Base-by-base conservation (phyloP, 768 basidiomycete genomes). In the Tricholoma matsutake region DNA sequence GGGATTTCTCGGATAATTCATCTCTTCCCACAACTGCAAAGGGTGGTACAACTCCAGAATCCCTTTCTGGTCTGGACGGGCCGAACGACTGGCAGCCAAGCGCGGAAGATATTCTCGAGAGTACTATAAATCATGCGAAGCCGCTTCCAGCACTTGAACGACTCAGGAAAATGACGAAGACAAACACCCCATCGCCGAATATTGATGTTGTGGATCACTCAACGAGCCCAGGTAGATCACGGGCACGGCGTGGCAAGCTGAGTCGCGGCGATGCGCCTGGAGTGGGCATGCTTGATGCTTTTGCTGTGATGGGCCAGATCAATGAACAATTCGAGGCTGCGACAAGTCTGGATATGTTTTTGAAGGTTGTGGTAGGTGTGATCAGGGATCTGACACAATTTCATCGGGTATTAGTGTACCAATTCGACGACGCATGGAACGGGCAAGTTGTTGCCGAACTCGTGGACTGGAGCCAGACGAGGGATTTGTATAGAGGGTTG, bases 301-400 rank as follows among this genome's bases (percentile, higher is more conserved):
- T 94, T 62, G 85, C 86, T 0, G 83, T 92, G 7, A 83, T 92
- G 68, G 80, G 84, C 13, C 89, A 92, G 71, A 87, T 92, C 67
- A 92, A 91, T 71, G 89, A 93, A 62, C 91, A 93, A 59, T 80
- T 92, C 3, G 85, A 85, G 1, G 77, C 79, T 14, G 86, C 89
- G 13, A 75, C 81, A 1, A 86, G 89, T 64, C 69, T 93, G 59
- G 83, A 88, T 18, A 78, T 77, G 28, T 91, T 91, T 70, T 73
- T 92, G 67, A 86, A 92, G 67, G 79, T 92, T 52, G 82, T 85
- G 1, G 89, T 88, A 3, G 89, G 90, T 1, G 71, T 81, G 28
- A 72, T 92, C 65, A 88, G 89, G 73, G 90, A 94, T 69, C 69
- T 94, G 61, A 89, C 89, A 13, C 88, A 89, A 69, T 92, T 92